These are phyloP conservation scores for Galium porrigens DNA, from an alignment of 305 asterid genomes.

Conservation along the genomic window DNA sequence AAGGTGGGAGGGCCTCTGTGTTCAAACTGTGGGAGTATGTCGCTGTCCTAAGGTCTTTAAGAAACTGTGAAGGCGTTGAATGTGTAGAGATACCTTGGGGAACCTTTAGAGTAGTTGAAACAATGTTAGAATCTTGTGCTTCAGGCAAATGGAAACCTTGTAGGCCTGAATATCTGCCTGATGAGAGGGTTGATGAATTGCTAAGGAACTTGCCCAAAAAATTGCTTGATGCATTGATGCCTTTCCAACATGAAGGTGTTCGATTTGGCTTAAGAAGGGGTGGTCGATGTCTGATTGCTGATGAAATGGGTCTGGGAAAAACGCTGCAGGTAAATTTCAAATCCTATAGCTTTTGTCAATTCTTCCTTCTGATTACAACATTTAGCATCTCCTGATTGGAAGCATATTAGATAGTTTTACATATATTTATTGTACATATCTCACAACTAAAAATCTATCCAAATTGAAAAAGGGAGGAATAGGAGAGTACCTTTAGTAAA, in stretches of 20 bases:
- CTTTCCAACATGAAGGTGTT: conserved; percentile 86
- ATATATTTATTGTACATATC: neutral
- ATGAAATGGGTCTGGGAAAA: conserved; percentile 98
- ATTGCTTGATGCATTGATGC: conserved; percentile 44
- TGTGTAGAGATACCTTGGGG: conserved; percentile 86
- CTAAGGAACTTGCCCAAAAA: conserved; percentile 49
- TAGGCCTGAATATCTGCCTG: conserved; percentile 75
- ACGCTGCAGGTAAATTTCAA: conserved; percentile 56
- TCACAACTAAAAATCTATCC: neutral
- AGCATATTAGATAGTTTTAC: neutral
- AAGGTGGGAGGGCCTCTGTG: conserved; percentile 62
- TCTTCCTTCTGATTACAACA: neutral
- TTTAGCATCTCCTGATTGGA: neutral
- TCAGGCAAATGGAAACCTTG: conserved; percentile 65
- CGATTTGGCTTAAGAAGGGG: conserved; percentile 82
- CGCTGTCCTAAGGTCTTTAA: conserved; percentile 46
- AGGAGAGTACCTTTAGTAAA: neutral
- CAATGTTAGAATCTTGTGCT: conserved; percentile 42
- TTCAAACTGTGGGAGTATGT: conserved; percentile 54
- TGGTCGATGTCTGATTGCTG: conserved; percentile 87
- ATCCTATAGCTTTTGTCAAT: conserved; percentile 1
- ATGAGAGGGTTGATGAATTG: conserved; percentile 64
- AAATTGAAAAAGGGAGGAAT: neutral
- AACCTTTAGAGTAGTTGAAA: conserved; percentile 61
- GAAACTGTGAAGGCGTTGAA: conserved; percentile 42